These are phyloP conservation scores for Rugonectria rugulosa DNA, from an alignment of 2,329 filamentous ascomycete genomes.

Conservation along the genomic window DNA sequence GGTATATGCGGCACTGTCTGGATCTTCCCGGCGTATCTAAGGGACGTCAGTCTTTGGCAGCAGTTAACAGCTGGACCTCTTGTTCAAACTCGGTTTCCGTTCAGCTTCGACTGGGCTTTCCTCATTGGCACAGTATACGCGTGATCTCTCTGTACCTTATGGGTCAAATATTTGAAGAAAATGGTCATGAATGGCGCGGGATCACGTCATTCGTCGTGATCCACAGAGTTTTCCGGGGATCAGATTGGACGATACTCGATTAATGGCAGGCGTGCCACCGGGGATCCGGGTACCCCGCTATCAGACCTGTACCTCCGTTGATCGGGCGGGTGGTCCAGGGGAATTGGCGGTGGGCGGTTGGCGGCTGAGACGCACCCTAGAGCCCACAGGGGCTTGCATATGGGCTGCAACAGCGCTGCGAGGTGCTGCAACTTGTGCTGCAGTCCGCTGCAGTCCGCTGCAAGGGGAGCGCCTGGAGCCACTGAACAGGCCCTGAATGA, in stretches of 20 bases:
- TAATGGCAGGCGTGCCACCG: neutral
- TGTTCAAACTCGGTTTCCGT: neutral
- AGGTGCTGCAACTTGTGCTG: constrained; percentile 17
- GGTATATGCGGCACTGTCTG: constrained; percentile 31
- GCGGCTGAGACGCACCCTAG: constrained; percentile 19
- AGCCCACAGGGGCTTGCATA: constrained; percentile 3
- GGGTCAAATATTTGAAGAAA: constrained; percentile 17
- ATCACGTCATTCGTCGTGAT: constrained; percentile 39
- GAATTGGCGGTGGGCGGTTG: constrained; percentile 36
- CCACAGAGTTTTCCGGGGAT: constrained; percentile 28
- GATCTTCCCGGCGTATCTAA: neutral
- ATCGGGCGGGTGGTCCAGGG: constrained; percentile 34
- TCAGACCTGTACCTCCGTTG: constrained; percentile 28
- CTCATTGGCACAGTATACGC: constrained; percentile 28
- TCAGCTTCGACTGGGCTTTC: neutral
- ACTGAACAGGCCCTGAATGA: constrained; percentile 3
- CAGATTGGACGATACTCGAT: constrained; percentile 30
- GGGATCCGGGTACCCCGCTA: constrained; percentile 21
- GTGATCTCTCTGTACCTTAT: neutral
- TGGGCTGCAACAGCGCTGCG: constrained; percentile 19
- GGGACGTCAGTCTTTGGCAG: neutral
- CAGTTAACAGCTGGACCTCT: neutral
- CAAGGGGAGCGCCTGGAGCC: constrained; percentile 13
- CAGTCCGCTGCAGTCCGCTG: constrained; percentile 25
- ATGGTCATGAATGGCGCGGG: constrained; percentile 34